Base-by-base conservation (phyloP, 1,284 basidiomycete species). In the Omphalotus olearius region DNA sequence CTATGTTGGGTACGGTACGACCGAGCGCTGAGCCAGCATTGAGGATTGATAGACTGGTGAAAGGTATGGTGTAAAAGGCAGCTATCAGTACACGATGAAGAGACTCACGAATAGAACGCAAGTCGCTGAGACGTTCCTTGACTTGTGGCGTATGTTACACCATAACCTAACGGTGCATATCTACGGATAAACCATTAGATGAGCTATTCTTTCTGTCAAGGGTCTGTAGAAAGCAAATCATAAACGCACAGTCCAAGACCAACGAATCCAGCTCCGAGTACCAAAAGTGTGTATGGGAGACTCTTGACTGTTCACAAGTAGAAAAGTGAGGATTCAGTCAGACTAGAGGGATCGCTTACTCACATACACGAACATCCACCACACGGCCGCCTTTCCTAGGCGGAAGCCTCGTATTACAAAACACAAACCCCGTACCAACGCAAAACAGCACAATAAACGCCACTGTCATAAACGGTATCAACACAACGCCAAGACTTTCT, bases 31-130 rank as follows among this genome's bases (percentile, higher is more conserved):
- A 59, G 44, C 54, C 51, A 9, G 56, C 58, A 45, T 59, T 59
- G 18, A 60, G 56, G 25, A 60, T 57, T 3, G 59, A 55, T 37
- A 60, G 53, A 23, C 59, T 60, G 23, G n/a, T 6, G 38, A 37
- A 4, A 26, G 18, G 26, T 11, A 43, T 30, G 13, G 20, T 42
- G 16, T 9, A 47, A 18, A 10, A 33, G 11, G n/a, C 35, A 42
- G 9, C 11, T 35, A 45, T 10, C 16, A 10, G 14, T 42, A 30
- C 11, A 30, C 13, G 26, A 41, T 11, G 9, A 13, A 45, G 26
- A 30, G 10, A 55, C 59, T 38, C 14, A 57, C 59, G 59, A 57
- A 48, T 59, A 60, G 39, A 60, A 60, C 28, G 59, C 57, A 4
- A 57, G 43, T 39, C 50, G 49, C 26, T 50, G 46, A 28, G 51